Conservation (phyloP, 2,329 filamentous ascomycete species). For the Pseudogymnoascus sp. region DNA sequence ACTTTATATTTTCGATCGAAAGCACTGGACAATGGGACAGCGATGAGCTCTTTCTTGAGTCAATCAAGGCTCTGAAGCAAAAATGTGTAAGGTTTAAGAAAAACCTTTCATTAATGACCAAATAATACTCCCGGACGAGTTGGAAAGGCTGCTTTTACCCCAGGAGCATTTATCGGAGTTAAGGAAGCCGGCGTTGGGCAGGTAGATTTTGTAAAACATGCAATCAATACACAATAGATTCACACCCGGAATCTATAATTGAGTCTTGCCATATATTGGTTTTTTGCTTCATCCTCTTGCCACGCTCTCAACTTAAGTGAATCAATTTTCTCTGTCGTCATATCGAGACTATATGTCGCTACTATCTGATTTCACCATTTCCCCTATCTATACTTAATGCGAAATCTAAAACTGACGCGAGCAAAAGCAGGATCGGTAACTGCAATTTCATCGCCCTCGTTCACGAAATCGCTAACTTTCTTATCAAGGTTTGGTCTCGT, state of each 20-base stretch:
- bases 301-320: neutral
- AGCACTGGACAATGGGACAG: slow-evolving; percentile 93
- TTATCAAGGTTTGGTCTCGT: slow-evolving; percentile 75
- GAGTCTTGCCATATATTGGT: neutral
- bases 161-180: slow-evolving; percentile 27
- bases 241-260: neutral
- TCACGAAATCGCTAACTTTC: slow-evolving; percentile 69
- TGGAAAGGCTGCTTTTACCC: slow-evolving; percentile 2
- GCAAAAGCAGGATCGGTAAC: slow-evolving; percentile 85
- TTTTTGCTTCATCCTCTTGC: neutral
- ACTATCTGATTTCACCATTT: neutral
- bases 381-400: slow-evolving; percentile 21
- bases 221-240: slow-evolving; percentile 7
- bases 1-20: slow-evolving; percentile 96
- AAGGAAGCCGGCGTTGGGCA: slow-evolving; percentile 22
- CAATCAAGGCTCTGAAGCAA: slow-evolving; percentile 73
- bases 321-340: neutral
- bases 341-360: neutral
- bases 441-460: slow-evolving; percentile 79
- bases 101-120: slow-evolving; percentile 59
- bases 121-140: slow-evolving; percentile 17
- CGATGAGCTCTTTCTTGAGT: slow-evolving; percentile 87
- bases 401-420: slow-evolving; percentile 32
- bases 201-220: slow-evolving; percentile 14
- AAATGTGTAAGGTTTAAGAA: slow-evolving; percentile 72